Percentiles rank a stretch among this genome's conserved stretches.
Evolutionary conservation across 345 rosid genomes (phyloP).

Genomic region (Acer negundo): DNA sequence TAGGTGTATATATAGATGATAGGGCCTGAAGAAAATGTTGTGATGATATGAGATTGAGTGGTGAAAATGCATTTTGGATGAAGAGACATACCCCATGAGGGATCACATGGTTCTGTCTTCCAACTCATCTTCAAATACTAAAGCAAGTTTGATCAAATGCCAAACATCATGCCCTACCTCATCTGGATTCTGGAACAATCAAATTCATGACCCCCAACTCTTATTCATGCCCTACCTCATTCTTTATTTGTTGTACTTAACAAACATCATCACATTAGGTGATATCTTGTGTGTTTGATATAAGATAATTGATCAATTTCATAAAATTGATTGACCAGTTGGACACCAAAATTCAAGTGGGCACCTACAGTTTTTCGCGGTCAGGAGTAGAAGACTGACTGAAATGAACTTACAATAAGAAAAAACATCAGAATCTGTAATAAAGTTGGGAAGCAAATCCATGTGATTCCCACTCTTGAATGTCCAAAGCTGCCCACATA

Average conservation of each 20-base stretch:
- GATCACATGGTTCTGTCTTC: conserved; percentile 35
- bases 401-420: neutral
- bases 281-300: neutral
- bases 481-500: neutral
- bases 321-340: neutral
- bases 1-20: conserved; percentile 19
- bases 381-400: neutral
- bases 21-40: neutral
- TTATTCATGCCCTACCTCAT: neutral
- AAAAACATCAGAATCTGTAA: neutral
- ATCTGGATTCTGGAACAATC: neutral
- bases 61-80: neutral
- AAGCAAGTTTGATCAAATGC: too few relatives aligned
- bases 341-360: neutral
- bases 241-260: neutral
- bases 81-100: neutral
- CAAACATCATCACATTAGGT: neutral
- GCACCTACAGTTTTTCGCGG: neutral
- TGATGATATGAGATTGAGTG: conserved; percentile 7
- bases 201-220: neutral
- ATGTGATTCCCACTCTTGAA: conserved; percentile 9
- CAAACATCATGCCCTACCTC: neutral
- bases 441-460: neutral
- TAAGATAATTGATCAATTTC: neutral
- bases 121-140: conserved; percentile 10